Base-by-base conservation (phyloP, 169 alveolate species). In the Miamiensis avidus region DNA sequence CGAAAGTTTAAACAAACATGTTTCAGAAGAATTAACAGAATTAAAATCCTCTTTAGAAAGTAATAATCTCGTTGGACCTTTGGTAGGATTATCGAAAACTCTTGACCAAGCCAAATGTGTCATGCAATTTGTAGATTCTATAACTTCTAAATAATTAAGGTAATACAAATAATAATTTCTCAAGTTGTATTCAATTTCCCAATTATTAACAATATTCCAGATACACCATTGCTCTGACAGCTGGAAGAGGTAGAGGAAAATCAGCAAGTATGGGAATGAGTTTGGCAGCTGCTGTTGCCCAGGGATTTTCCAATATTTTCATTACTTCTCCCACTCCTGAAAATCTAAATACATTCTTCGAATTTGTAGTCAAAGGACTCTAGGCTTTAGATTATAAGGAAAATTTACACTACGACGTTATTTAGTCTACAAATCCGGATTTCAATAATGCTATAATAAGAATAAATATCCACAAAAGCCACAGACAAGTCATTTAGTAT, bases 161-260 rank as follows among this genome's bases (percentile, higher is more conserved):
- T 49, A 49, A 11, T 49, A 11, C 20, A 49, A 49, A 20, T 11
- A 4, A 11, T 4, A 49, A 49, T 49, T 11, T 49, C 20, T 49
- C 20, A 11, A 49, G n/a, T n/a, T n/a, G 4, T 49, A 49, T 49
- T 49, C 20, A 11, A 49, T 49, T 49, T 11, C 4, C 20, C 4
- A 49, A 49, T 49, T 11, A 11, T 49, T 11, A 49, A 49, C 69
- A 11, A 34, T 73, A 15, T n/a, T 81, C 65, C 11, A 79, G 84
- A 81, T 92, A 87, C 34, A 97, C 99, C 0, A 97, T 98, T 33
- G 95, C 99, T 0, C 75, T 99, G 29, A 97, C 99, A 0, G 99
- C 99, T 1, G 99, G 98, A 26, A 95, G 99, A 86, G 99, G 99
- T 1, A 95, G 99, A 82, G 99, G 99, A 0, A 99, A 99, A 93